Conservation (phyloP, 2,329 filamentous ascomycete species). For the Penicillium sumatraense region DNA sequence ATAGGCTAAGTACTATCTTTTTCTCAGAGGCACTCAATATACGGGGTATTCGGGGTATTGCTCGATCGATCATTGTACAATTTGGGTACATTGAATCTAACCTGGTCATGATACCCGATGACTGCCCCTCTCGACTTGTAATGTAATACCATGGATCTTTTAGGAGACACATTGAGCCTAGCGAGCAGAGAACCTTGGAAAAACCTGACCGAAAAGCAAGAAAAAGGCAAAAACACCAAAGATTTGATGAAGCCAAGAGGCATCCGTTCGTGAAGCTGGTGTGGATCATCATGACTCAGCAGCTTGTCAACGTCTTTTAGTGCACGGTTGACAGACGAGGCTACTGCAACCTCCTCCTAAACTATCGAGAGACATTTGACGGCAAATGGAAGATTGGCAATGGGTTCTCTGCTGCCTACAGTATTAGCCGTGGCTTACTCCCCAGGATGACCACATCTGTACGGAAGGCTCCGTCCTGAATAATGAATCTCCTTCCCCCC, state of each 20-base stretch:
- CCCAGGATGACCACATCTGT: background rate
- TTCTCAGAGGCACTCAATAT: no score
- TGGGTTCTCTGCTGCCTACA: background rate
- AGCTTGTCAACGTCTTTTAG: slow-evolving; percentile 12
- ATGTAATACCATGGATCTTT: background rate
- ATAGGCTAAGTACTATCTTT: background rate
- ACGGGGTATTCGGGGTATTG: no score
- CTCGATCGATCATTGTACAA: background rate
- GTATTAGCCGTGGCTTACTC: background rate
- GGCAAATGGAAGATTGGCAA: background rate
- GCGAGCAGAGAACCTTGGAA: slow-evolving; percentile 12
- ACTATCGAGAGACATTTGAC: background rate
- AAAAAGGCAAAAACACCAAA: background rate
- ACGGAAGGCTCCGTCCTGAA: background rate
- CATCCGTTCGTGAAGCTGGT: slow-evolving; percentile 23
- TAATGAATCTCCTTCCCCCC: slow-evolving; percentile 5
- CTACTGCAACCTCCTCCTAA: background rate
- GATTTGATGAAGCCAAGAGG: slow-evolving; percentile 4
- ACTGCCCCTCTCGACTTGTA: background rate
- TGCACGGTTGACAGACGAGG: background rate
- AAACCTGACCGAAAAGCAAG: background rate
- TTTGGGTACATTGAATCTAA: no score
- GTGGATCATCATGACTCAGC: slow-evolving; percentile 27
- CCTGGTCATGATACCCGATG: background rate
- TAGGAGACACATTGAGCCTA: background rate